A percentile compares a stretch with the other conserved stretches of the same genome.
phyloP scores from a whole-genome alignment of 257 asterid species.

The Cinchona pubescens region DNA sequence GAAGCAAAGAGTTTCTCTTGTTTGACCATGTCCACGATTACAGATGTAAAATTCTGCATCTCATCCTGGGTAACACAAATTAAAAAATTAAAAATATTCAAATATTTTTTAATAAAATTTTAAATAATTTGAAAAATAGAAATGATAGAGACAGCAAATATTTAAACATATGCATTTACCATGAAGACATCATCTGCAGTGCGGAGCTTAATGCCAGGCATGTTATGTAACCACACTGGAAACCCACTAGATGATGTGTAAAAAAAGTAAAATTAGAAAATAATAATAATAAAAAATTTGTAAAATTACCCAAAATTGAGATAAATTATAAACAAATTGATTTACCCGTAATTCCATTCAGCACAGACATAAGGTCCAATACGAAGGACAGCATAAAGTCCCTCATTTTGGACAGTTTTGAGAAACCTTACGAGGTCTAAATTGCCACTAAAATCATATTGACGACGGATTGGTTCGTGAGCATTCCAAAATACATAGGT shows the following conservation, averaged over 20 bases:
- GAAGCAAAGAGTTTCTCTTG: conserved; percentile 71
- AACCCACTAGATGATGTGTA: conserved; percentile 43
- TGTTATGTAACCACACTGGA: conserved; percentile 72
- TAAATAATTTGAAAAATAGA: too few species aligned
- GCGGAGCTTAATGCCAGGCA: conserved; percentile 54
- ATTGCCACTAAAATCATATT: conserved; percentile 63
- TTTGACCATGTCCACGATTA: conserved; percentile 64
- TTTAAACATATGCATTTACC: conserved; percentile 28
- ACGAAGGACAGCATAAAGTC: conserved; percentile 62
- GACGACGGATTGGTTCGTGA: conserved; percentile 60
- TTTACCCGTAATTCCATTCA: conserved; percentile 82
- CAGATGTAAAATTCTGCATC: conserved; percentile 64
- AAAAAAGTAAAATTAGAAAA: neutral
- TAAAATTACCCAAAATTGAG: neutral
- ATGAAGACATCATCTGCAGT: conserved; percentile 54
- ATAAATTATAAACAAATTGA: neutral
- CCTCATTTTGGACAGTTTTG: conserved; percentile 50
- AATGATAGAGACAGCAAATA: neutral
- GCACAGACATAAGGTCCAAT: conserved; percentile 91
- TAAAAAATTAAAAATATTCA: too few species aligned
- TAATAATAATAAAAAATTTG: neutral
- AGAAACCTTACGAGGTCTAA: conserved; percentile 60
- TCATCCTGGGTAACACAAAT: conserved; percentile 39
- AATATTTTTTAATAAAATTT: too few species aligned
- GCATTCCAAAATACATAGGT: conserved; percentile 86